These are phyloP conservation scores for Fusarium compactum DNA, from an alignment of 2,329 filamentous ascomycete genomes.

Conservation along the genomic window DNA sequence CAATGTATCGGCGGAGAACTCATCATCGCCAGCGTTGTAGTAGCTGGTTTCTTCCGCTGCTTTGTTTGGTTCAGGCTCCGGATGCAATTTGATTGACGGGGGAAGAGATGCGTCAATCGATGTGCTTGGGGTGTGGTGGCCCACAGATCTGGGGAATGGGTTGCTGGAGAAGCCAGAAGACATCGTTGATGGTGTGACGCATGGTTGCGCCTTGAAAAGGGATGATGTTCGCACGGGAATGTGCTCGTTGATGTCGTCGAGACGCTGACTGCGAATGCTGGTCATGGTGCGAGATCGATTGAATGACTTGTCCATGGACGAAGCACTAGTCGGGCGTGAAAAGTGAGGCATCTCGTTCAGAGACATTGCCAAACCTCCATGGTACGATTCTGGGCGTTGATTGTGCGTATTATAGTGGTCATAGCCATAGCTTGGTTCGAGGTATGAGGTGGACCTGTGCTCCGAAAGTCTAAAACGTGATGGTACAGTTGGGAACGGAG, in stretches of 20 bases:
- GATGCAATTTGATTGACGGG: constrained; percentile 43
- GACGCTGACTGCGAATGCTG: constrained; percentile 27
- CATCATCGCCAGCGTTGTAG: constrained; percentile 34
- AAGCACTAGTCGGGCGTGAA: constrained; percentile 44
- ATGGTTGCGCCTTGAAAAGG: constrained; percentile 55
- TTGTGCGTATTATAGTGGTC: neutral
- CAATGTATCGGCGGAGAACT: constrained; percentile 32
- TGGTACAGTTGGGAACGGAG: constrained; percentile 39
- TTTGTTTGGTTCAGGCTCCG: constrained; percentile 24
- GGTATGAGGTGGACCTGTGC: constrained; percentile 19
- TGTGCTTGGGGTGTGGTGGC: constrained; percentile 60
- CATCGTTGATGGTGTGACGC: constrained; percentile 48
- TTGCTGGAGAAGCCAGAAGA: constrained; percentile 56
- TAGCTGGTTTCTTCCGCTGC: constrained; percentile 8
- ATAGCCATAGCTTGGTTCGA: constrained; percentile 6
- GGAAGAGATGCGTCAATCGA: constrained; percentile 55
- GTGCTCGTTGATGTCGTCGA: constrained; percentile 53
- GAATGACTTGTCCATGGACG: constrained; percentile 36
- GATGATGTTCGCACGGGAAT: constrained; percentile 53
- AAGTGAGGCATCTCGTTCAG: constrained; percentile 32
- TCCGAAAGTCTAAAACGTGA: constrained; percentile 23
- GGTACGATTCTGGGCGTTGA: constrained; percentile 27
- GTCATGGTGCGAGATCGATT: constrained; percentile 44
- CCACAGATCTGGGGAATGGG: constrained; percentile 54
- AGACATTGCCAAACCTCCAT: constrained; percentile 22